Base-by-base conservation (phyloP, 768 basidiomycete genomes). In the Xerocomellus dryophilus region DNA sequence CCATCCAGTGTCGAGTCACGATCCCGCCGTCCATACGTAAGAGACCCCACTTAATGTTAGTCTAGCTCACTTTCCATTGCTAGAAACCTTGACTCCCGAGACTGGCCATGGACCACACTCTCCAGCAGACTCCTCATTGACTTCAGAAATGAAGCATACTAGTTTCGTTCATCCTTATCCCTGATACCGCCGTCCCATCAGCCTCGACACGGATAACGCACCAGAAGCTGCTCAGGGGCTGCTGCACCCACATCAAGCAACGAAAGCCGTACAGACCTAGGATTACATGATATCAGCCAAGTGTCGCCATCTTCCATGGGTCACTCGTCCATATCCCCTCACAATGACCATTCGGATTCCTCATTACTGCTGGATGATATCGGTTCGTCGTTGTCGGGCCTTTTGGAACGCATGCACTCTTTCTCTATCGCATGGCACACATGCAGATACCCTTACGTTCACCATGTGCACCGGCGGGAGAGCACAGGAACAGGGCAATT, bases 401-500 rank as follows among this genome's bases (percentile, higher is more conserved):
- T 90, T 46, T 66, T 90, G 31, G 85, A 88, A 38, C 84, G 89
- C 53, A 74, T 88, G 43, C 69, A 76, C 23, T 74, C 78, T 73
- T 98, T 4, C 77, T 94, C 53, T 75, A 78, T 25, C 81, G 83
- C 34, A 72, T 91, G 50, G n/a, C n/a, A 73, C 77, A 39, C 76
- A 88, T 57, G 86, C 94, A 1, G 95, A 98, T 61, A 86, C 95
- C 2, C 77, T 87, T 20, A 93, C 92, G 2, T 76, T 98, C 39
- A 92, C 91, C 74, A 54, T 90, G 89, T 3, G 88, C 79, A 2
- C 82, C 79, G 1, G 86, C 90, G 1, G 84, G 82, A 17, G 86
- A 87, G 9, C 81, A 77, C 36, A 90, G 76, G 76, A 87, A 88
- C 15, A 89, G 70, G 5, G 79, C 78, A 7, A 89, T 70, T 7